Evolutionary conservation across 306 rosid species (phyloP).

Genomic region (Ziziphus jujuba): DNA sequence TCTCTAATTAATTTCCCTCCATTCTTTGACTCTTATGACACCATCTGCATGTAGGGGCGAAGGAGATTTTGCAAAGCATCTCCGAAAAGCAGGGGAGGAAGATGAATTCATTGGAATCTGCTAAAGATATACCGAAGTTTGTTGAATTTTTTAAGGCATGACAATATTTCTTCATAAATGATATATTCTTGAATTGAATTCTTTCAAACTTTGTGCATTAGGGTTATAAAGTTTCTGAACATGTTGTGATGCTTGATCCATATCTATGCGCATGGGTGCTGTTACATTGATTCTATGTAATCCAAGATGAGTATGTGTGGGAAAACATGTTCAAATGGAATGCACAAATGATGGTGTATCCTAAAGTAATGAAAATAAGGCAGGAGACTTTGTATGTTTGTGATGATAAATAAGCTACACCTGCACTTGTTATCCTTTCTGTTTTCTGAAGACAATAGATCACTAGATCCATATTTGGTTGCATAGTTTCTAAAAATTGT

Average conservation of each 20-base stretch:
- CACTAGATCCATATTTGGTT: too few relatives aligned
- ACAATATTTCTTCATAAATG: slow-evolving; percentile 19
- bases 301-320: too few relatives aligned
- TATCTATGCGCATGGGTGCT: too few relatives aligned
- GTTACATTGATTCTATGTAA: too few relatives aligned
- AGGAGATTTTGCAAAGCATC: slow-evolving; percentile 77
- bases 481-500: too few relatives aligned
- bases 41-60: slow-evolving; percentile 61
- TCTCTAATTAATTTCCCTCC: background rate
- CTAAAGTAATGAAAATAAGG: too few relatives aligned
- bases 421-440: too few relatives aligned
- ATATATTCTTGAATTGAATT: slow-evolving; percentile 19
- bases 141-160: slow-evolving; percentile 76
- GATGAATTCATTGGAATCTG: slow-evolving; percentile 81
- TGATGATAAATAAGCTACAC: too few relatives aligned
- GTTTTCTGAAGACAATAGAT: too few relatives aligned
- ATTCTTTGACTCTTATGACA: background rate
- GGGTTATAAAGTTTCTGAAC: background rate
- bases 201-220: background rate
- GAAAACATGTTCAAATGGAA: too few relatives aligned
- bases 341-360: too few relatives aligned
- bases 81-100: slow-evolving; percentile 89
- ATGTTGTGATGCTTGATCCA: background rate
- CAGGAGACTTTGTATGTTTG: too few relatives aligned
- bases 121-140: slow-evolving; percentile 74